Evolutionary conservation across 257 asterid species (phyloP).

Genomic region (Petrea volubilis): DNA sequence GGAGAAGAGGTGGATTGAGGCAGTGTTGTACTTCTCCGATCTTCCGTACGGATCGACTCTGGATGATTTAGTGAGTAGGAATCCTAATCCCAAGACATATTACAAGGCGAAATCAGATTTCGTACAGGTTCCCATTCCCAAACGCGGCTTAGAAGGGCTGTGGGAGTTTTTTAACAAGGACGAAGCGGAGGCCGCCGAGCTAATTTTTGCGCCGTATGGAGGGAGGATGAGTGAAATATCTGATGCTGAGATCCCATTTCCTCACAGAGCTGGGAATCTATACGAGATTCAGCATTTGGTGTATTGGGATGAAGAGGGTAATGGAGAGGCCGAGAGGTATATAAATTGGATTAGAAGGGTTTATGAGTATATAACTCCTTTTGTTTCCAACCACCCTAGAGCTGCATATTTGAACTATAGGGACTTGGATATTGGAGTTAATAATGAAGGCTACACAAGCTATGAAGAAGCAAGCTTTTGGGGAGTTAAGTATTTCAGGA

Average conservation of each 20-base stretch:
- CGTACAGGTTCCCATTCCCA: slow-evolving; percentile 31
- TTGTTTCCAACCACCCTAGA: slow-evolving; percentile 43
- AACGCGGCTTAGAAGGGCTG: slow-evolving; percentile 29
- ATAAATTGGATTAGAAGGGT: slow-evolving; percentile 42
- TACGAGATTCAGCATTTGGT: slow-evolving; percentile 41
- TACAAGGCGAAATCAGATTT: slow-evolving; percentile 51
- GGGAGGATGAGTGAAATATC: slow-evolving; percentile 41
- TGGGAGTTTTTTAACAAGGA: slow-evolving; percentile 34
- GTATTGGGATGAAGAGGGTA: slow-evolving; percentile 29
- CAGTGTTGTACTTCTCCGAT: slow-evolving; percentile 39
- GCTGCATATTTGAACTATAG: slow-evolving; percentile 40
- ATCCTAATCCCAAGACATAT: slow-evolving; percentile 31
- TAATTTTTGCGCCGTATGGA: slow-evolving; percentile 44
- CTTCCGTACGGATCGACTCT: slow-evolving; percentile 41
- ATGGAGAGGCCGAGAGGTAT: slow-evolving; percentile 20
- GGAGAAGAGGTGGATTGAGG: slow-evolving; percentile 44
- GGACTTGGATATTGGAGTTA: slow-evolving; percentile 49
- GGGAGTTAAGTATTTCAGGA: slow-evolving; percentile 37
- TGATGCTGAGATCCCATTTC: slow-evolving; percentile 35
- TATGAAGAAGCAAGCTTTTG: slow-evolving; percentile 41
- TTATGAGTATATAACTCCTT: slow-evolving; percentile 34
- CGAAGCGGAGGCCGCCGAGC: slow-evolving; percentile 26
- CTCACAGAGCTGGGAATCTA: slow-evolving; percentile 46
- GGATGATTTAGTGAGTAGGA: slow-evolving; percentile 25
- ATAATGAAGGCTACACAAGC: slow-evolving; percentile 29